Evolutionary conservation across 2,329 filamentous ascomycete genomes (phyloP).

Genomic region (Emmonsiellopsis sp.): DNA sequence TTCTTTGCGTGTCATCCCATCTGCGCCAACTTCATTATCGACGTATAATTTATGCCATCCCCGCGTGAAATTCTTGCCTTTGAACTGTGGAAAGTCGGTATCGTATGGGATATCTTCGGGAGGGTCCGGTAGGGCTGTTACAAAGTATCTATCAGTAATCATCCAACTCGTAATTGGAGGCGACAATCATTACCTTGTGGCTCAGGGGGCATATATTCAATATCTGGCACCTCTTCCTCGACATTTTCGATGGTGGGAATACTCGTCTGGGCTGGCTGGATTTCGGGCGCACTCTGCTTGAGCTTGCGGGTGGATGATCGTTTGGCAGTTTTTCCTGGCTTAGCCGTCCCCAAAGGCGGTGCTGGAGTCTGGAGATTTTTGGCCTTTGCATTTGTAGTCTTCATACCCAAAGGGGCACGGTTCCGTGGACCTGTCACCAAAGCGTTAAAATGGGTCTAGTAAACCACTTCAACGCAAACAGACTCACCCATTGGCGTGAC

Average conservation of each 20-base stretch:
- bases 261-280: conserved; percentile 38
- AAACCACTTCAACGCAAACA: conserved; percentile 5
- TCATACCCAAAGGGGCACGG: conserved; percentile 79
- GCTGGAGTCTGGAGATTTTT: conserved; percentile 57
- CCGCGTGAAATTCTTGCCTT: conserved; percentile 43
- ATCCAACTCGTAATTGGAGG: not conserved
- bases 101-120: conserved; percentile 38
- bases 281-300: conserved; percentile 33
- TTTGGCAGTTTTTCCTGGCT: conserved; percentile 53
- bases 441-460: conserved; percentile 5
- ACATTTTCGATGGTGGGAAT: conserved; percentile 36
- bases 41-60: conserved; percentile 43
- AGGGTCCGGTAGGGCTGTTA: conserved; percentile 38
- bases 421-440: conserved; percentile 47
- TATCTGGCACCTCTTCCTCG: conserved; percentile 54
- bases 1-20: conserved; percentile 57
- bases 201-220: conserved; percentile 81
- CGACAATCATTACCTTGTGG: conserved; percentile 38
- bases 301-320: conserved; percentile 53
- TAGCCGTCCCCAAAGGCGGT: conserved; percentile 49
- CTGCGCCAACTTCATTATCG: conserved; percentile 35
- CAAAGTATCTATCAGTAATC: conserved; percentile 35
- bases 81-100: conserved; percentile 43
- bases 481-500: conserved; percentile 69
- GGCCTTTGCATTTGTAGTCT: conserved; percentile 91